Conservation (phyloP, 2,329 filamentous ascomycete species). For the Berkeleyomyces rouxiae region DNA sequence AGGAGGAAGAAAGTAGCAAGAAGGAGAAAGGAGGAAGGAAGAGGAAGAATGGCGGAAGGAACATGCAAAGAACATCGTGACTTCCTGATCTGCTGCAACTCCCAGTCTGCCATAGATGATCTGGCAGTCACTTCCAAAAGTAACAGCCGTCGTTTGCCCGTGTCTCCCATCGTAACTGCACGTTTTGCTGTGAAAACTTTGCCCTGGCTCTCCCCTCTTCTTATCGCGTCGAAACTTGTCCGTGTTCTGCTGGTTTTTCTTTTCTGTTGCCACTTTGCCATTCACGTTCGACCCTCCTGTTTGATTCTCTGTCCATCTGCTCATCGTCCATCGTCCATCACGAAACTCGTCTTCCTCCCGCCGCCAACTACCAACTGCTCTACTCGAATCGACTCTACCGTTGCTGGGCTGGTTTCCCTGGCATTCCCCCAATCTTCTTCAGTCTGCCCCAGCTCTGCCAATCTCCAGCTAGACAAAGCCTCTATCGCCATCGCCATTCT, state of each 20-base stretch:
- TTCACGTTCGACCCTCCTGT: not conserved
- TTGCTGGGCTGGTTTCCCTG: too few species aligned
- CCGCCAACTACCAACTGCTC: too few species aligned
- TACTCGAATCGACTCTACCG: too few species aligned
- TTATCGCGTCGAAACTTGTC: not conserved
- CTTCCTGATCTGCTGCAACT: not conserved
- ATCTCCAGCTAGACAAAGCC: not conserved
- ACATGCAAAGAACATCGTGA: not conserved
- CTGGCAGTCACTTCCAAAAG: not conserved
- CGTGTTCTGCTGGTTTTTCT: not conserved
- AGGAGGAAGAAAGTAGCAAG: not conserved
- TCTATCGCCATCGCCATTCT: not conserved
- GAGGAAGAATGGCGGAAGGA: not conserved
- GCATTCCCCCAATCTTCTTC: too few species aligned
- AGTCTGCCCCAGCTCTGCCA: too few species aligned
- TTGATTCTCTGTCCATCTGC: too few species aligned
- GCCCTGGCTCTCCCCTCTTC: not conserved
- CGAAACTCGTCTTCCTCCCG: too few species aligned
- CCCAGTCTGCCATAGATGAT: not conserved
- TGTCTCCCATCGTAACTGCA: not conserved
- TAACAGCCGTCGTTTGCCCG: not conserved
- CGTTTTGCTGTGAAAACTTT: not conserved
- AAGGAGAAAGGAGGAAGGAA: not conserved
- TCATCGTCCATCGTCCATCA: too few species aligned
- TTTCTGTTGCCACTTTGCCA: not conserved